Percentiles rank a stretch among this genome's conserved stretches.
Conservation (phyloP, 2,329 filamentous ascomycete species). For the Cladosporium phlei region DNA sequence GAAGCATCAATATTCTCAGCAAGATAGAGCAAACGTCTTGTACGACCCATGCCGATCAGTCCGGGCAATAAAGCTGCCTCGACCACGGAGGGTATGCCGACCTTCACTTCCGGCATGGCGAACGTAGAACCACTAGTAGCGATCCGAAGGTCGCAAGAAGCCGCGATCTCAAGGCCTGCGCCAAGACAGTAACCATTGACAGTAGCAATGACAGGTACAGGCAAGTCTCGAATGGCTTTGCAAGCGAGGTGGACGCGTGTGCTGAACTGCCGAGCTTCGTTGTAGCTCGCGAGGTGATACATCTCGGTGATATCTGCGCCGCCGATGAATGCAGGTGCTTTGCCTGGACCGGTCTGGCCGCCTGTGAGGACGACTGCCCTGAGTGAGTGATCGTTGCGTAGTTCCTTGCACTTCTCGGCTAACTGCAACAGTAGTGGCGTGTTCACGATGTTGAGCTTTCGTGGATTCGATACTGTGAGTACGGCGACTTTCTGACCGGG, state of each 20-base stretch:
- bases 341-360: slow-evolving; percentile 17
- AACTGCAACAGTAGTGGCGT: slow-evolving; percentile 20
- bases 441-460: slow-evolving; percentile 27
- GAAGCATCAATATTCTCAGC: slow-evolving; percentile 33
- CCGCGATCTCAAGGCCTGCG: slow-evolving; percentile 34
- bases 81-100: slow-evolving; percentile 38
- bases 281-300: slow-evolving; percentile 20
- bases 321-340: slow-evolving; percentile 27
- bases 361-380: slow-evolving; percentile 27
- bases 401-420: slow-evolving; percentile 14
- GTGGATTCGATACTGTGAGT: slow-evolving; percentile 25
- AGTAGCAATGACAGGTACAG: slow-evolving; percentile 36
- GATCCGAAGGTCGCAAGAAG: slow-evolving; percentile 36
- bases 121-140: slow-evolving; percentile 31
- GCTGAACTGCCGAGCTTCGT: slow-evolving; percentile 35
- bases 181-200: slow-evolving; percentile 37
- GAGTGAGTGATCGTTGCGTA: slow-evolving; percentile 17
- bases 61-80: slow-evolving; percentile 36
- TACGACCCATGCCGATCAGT: slow-evolving; percentile 36
- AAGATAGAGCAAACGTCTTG: slow-evolving; percentile 33
- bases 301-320: slow-evolving; percentile 30
- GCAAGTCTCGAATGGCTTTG: slow-evolving; percentile 32
- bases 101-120: slow-evolving; percentile 38
- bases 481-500: slow-evolving; percentile 19
- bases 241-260: slow-evolving; percentile 31